phyloP scores from a whole-genome alignment of 805 yeast genomes.

The Metschnikowia bowlesiae region DNA sequence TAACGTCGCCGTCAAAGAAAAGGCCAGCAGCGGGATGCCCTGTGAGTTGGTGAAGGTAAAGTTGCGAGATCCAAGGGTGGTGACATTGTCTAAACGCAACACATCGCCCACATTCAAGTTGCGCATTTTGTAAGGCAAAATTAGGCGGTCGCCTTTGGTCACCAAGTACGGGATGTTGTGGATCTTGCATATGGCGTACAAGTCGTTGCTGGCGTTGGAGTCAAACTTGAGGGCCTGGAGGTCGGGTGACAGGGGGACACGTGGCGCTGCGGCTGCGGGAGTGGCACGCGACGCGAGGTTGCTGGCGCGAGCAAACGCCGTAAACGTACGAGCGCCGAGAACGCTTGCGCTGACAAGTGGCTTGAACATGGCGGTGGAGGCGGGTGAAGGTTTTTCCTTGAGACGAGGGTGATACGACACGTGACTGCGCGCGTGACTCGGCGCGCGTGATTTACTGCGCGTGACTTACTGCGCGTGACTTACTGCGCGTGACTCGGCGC shows the following conservation, averaged over 20 bases:
- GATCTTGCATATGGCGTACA: slow-evolving; percentile 79
- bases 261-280: not conserved
- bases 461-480: too few species aligned
- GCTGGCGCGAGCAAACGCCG: not conserved
- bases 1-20: slow-evolving; percentile 68
- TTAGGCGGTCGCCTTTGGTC: slow-evolving; percentile 83
- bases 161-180: slow-evolving; percentile 84
- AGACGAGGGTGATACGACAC: not conserved
- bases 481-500: too few species aligned
- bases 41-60: slow-evolving; percentile 54
- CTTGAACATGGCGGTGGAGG: not conserved
- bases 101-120: slow-evolving; percentile 79
- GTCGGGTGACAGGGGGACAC: slow-evolving; percentile 26
- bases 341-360: not conserved
- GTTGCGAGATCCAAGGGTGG: slow-evolving; percentile 80
- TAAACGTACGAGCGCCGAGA: not conserved
- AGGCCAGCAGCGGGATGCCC: slow-evolving; percentile 45
- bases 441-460: too few species aligned
- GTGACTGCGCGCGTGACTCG: too few species aligned
- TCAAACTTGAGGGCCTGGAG: slow-evolving; percentile 62
- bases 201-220: slow-evolving; percentile 45
- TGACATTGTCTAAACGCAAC: slow-evolving; percentile 68
- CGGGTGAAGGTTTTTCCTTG: not conserved
- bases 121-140: slow-evolving; percentile 73
- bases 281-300: not conserved